Percentiles rank a stretch among this genome's conserved stretches.
Evolutionary conservation across 2,329 filamentous ascomycete species (phyloP).

Genomic region (Graphilbum fragrans): DNA sequence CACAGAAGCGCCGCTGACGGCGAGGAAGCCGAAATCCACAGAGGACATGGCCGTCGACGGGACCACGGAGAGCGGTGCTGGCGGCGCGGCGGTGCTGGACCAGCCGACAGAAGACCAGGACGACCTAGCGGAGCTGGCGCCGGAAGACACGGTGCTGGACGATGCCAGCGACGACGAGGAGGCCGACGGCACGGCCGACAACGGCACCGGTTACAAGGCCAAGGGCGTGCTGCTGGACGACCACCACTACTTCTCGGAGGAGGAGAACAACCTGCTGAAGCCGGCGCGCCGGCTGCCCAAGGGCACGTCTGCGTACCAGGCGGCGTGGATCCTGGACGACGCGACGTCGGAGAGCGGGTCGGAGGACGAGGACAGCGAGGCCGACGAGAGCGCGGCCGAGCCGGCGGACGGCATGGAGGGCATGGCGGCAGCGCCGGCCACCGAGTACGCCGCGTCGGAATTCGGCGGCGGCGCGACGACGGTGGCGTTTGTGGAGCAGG

Average conservation of each 20-base stretch:
- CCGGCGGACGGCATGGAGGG: constrained; percentile 61
- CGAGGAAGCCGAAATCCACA: constrained; percentile 29
- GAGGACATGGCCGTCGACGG: constrained; percentile 52
- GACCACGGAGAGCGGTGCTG: constrained; percentile 23
- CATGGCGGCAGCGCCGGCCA: constrained; percentile 48
- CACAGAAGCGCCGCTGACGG: constrained; percentile 59
- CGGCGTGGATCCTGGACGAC: constrained; percentile 76
- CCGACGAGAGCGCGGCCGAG: constrained; percentile 56
- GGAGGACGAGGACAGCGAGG: constrained; percentile 55
- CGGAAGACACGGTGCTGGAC: constrained; percentile 78
- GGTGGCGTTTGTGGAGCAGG: constrained; percentile 64
- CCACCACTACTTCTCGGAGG: constrained; percentile 95
- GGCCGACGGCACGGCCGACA: constrained; percentile 26
- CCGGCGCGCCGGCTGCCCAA: constrained; percentile 67
- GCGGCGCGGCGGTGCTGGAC: constrained; percentile 47
- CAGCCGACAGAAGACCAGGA: constrained; percentile 69
- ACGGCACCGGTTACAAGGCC: constrained; percentile 27
- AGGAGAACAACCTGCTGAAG: constrained; percentile 50
- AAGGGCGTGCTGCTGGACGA: constrained; percentile 92
- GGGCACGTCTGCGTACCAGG: constrained; percentile 88
- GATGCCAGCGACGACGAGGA: constrained; percentile 40
- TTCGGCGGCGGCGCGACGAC: not conserved
- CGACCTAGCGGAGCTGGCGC: constrained; percentile 70
- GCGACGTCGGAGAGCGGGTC: constrained; percentile 75
- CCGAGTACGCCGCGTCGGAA: constrained; percentile 89